Evolutionary conservation across 2,329 filamentous ascomycete species (phyloP).

Genomic region (Fusarium dlaminii): DNA sequence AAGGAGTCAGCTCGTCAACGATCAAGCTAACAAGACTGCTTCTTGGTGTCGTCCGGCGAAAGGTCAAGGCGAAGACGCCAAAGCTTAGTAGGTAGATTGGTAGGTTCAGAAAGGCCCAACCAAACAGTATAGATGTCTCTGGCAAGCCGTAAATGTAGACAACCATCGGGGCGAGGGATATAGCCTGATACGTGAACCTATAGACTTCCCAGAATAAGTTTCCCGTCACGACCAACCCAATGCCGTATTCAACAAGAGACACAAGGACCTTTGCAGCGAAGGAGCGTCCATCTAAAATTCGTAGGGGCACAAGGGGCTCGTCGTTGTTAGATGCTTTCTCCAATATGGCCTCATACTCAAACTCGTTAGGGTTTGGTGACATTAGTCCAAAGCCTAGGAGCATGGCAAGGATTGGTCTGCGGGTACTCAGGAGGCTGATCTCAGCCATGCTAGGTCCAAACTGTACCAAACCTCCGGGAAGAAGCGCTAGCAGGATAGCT

Average conservation of each 20-base stretch:
- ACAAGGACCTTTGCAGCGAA: conserved; percentile 8
- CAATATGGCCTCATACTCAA: conserved; percentile 7
- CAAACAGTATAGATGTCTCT: conserved; percentile 20
- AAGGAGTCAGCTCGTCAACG: conserved; percentile 13
- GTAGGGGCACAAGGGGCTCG: neutral
- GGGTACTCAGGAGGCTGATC: conserved; percentile 12
- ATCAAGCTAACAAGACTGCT: neutral
- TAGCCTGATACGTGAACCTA: conserved; percentile 9
- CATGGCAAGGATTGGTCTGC: conserved; percentile 12
- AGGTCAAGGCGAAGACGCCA: conserved; percentile 14
- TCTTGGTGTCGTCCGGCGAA: neutral
- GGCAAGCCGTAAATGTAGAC: conserved; percentile 7
- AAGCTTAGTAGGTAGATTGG: conserved; percentile 20
- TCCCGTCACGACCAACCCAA: conserved; percentile 1
- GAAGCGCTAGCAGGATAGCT: conserved; percentile 14
- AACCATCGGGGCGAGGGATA: conserved; percentile 10
- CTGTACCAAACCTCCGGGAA: conserved; percentile 17
- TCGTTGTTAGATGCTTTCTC: neutral
- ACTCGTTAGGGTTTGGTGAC: conserved; percentile 20
- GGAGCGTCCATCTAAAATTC: neutral
- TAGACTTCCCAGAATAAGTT: conserved; percentile 20
- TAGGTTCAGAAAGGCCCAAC: conserved; percentile 17
- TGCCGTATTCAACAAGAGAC: conserved; percentile 10
- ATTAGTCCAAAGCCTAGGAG: conserved; percentile 18
- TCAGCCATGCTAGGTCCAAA: conserved; percentile 24